Base-by-base conservation (phyloP, 2,329 filamentous ascomycete genomes). In the Fusarium nisikadoi region DNA sequence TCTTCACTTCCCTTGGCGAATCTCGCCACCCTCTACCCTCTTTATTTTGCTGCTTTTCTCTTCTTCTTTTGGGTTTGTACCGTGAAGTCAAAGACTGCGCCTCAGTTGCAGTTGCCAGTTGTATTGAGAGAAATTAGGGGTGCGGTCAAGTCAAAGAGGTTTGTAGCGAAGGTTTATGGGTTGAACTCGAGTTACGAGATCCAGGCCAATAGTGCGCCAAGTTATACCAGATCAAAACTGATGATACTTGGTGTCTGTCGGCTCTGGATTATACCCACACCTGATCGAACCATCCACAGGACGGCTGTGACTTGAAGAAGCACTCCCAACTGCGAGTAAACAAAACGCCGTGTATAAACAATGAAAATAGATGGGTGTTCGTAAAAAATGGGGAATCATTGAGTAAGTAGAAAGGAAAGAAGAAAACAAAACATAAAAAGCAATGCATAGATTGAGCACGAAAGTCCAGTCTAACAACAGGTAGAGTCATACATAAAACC, bases 341-440 rank as follows among this genome's bases (percentile, higher is more conserved):
- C 46, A 66, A 55, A 55, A 72, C 68, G 59, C 65, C 60, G 27
- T 62, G 45, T 62, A 49, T 65, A 46, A 62, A 38, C 27, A 31
- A 73, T 64, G 60, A 63, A 63, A 43, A 42, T 56, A 38, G 41
- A 65, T 31, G 35, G 39, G 49, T 52, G 60, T 52, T 64, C 16
- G 38, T 62, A 11, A 43, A 39, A 52, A 61, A 49, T 36, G 63
- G 71, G 74, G 71, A 74, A 76, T 76, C 68, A 69, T 72, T 27
- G 36, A 31, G 25, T 11, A 43, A 52, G 29, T 46, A 29, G 20
- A 14, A n/a, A 38, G 23, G 31, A 16, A 38, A 67, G 47, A n/a
- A 27, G 1, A 27, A 47, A 65, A 38, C 25, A 13, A 25, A 17
- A 17, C n/a, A 61, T 12, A 17, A 25, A 33, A 33, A 52, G 42